These are phyloP conservation scores for Gaultheria prostrata DNA, from an alignment of 148 eudicot species.

Conservation along the genomic window DNA sequence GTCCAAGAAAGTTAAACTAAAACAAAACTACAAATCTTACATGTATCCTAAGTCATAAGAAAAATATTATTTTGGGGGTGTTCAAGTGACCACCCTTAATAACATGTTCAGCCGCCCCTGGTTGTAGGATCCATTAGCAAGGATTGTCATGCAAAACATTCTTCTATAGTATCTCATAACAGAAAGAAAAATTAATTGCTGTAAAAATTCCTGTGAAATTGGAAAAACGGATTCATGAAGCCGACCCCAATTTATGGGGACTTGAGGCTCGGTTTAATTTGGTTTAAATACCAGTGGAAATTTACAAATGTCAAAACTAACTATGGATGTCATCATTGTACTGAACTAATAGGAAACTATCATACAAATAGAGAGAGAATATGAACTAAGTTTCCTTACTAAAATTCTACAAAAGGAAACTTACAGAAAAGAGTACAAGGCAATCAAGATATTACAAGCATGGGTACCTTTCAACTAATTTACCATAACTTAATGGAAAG, in stretches of 20 bases:
- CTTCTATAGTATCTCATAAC: not conserved
- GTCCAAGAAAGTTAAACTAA: no score
- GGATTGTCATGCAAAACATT: not conserved
- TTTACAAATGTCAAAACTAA: not conserved
- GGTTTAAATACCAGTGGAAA: not conserved
- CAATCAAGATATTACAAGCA: not conserved
- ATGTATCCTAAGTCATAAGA: no score
- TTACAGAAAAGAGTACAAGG: not conserved
- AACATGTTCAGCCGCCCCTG: no score
- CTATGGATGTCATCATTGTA: not conserved
- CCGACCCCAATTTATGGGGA: not conserved
- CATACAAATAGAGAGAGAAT: not conserved
- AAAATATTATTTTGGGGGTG: no score
- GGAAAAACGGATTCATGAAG: not conserved
- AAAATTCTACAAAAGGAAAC: not conserved
- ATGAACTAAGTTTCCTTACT: not conserved
- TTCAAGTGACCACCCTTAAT: no score
- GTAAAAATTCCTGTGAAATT: no score
- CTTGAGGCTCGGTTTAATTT: not conserved
- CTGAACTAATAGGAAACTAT: not conserved
- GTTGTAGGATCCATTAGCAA: not conserved
- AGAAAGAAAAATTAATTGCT: not conserved
- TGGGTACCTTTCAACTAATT: slow-evolving; percentile 54
- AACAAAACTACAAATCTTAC: no score
- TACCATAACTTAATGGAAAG: slow-evolving; percentile 62